These are phyloP conservation scores for Ophiocytium majus DNA, from an alignment of 352 stramenopile genomes.

Conservation along the genomic window DNA sequence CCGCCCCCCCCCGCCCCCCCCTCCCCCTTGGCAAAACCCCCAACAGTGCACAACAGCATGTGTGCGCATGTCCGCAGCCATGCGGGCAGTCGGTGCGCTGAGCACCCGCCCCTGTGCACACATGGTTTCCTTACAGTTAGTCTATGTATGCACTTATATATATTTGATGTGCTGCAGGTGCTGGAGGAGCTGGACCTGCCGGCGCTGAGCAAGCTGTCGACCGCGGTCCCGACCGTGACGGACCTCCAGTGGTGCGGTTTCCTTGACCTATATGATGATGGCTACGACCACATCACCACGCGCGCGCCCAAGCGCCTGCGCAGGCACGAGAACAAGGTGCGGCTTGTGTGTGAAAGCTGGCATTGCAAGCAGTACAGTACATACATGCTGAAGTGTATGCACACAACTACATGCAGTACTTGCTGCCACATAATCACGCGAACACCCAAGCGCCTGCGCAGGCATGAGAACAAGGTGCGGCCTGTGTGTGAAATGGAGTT, in stretches of 20 bases:
- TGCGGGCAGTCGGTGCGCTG: too few relatives aligned
- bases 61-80: too few relatives aligned
- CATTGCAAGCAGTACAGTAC: too few relatives aligned
- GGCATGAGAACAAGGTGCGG: constrained; percentile 74
- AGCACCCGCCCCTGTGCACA: too few relatives aligned
- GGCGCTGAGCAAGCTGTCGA: constrained; percentile 88
- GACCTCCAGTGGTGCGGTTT: constrained; percentile 90
- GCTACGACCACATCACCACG: constrained; percentile 70
- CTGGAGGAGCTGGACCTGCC: constrained; percentile 93
- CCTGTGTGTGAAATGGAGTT: too few relatives aligned
- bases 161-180: constrained; percentile 64
- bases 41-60: too few relatives aligned
- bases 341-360: too few relatives aligned
- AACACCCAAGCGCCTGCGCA: constrained; percentile 64
- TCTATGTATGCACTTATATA: too few relatives aligned
- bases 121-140: too few relatives aligned
- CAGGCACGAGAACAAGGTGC: constrained; percentile 73
- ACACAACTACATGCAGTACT: not conserved
- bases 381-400: too few relatives aligned
- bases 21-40: too few relatives aligned
- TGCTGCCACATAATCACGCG: constrained; percentile 69
- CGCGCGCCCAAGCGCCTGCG: constrained; percentile 63
- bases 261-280: constrained; percentile 88
- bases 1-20: too few relatives aligned
- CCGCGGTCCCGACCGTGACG: constrained; percentile 72